Conservation (phyloP, 2,329 filamentous ascomycete species). For the Microdochium trichocladiopsis region DNA sequence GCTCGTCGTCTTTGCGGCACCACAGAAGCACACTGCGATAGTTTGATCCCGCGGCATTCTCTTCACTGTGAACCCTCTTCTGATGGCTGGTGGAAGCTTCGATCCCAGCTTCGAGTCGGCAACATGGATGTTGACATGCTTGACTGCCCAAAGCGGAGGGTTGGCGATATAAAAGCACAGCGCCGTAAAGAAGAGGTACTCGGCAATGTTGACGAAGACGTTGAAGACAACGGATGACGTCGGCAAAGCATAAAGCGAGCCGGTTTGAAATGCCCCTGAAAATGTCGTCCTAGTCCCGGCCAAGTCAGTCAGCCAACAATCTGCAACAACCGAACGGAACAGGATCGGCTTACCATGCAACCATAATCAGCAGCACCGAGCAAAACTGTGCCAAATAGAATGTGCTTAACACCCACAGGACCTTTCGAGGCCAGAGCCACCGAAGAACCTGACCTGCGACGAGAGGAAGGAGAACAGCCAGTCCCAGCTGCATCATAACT, state of each 20-base stretch:
- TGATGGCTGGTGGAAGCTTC: slow-evolving; percentile 18
- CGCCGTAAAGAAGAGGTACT: slow-evolving; percentile 55
- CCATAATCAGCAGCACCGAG: slow-evolving; percentile 36
- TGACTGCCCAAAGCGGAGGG: slow-evolving; percentile 27
- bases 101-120: slow-evolving; percentile 19
- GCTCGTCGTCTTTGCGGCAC: slow-evolving; percentile 65
- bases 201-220: slow-evolving; percentile 58
- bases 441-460: slow-evolving; percentile 54
- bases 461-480: slow-evolving; percentile 61
- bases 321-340: slow-evolving; percentile 25
- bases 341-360: slow-evolving; percentile 37
- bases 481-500: slow-evolving; percentile 61
- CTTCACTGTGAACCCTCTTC: slow-evolving; percentile 33
- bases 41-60: slow-evolving; percentile 54
- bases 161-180: slow-evolving; percentile 49
- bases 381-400: slow-evolving; percentile 45
- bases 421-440: slow-evolving; percentile 39
- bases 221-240: slow-evolving; percentile 57
- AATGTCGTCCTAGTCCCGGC: slow-evolving; percentile 54
- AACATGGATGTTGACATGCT: slow-evolving; percentile 22
- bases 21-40: slow-evolving; percentile 66
- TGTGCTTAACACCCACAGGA: slow-evolving; percentile 43
- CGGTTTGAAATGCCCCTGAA: slow-evolving; percentile 57
- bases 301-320: slow-evolving; percentile 14
- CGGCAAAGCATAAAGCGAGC: slow-evolving; percentile 51